Percentiles rank a stretch among this genome's conserved stretches.
phyloP scores from a whole-genome alignment of 2,329 filamentous ascomycete species.

The Calonectria ilicicola region DNA sequence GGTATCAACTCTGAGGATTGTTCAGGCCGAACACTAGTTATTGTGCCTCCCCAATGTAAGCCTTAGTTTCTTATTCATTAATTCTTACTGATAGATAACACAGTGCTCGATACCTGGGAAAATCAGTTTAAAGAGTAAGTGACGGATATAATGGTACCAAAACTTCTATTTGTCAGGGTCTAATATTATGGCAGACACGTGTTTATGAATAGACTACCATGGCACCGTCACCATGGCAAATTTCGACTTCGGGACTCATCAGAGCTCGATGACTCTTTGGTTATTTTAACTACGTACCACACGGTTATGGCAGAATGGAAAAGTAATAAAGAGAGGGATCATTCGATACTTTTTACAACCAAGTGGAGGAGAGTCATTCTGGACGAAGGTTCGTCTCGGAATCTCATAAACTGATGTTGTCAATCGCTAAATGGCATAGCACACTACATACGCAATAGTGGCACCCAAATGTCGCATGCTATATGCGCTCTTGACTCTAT shows the following conservation, averaged over 20 bases:
- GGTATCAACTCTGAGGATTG: constrained; percentile 29
- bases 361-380: constrained; percentile 48
- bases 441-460: constrained; percentile 31
- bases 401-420: rapidly evolving
- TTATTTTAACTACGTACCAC: constrained; percentile 57
- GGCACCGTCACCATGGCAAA: constrained; percentile 47
- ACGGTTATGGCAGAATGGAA: constrained; percentile 53
- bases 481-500: constrained; percentile 50
- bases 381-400: constrained; percentile 26
- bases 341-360: constrained; percentile 46
- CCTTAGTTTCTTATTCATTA: background rate
- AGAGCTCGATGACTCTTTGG: constrained; percentile 31
- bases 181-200: constrained; percentile 38
- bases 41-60: constrained; percentile 53
- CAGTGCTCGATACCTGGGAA: constrained; percentile 55
- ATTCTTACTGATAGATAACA: constrained; percentile 6
- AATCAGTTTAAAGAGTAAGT: constrained; percentile 45
- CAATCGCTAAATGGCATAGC: constrained; percentile 10
- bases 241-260: constrained; percentile 19
- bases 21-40: constrained; percentile 44
- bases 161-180: rapidly evolving
- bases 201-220: constrained; percentile 31
- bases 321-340: background rate
- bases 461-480: constrained; percentile 41
- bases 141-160: too few species aligned